A percentile compares a stretch with the other conserved stretches of the same genome.
These are phyloP conservation scores for Neospora caninum DNA, from an alignment of 169 alveolate species.

Conservation along the genomic window DNA sequence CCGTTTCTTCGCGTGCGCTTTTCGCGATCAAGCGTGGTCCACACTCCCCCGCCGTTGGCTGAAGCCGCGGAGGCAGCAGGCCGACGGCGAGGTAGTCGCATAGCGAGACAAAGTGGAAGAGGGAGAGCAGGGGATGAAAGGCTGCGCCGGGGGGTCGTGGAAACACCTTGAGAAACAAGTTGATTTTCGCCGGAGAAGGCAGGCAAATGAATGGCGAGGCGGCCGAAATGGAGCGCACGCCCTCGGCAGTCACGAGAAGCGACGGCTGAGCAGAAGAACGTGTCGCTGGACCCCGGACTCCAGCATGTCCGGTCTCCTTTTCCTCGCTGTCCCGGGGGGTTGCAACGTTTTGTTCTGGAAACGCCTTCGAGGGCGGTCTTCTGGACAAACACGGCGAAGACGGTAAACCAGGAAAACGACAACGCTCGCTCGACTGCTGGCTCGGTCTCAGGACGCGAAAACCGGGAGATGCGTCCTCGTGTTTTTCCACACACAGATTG, in stretches of 20 bases:
- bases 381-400: too few relatives aligned
- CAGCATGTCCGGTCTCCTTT: neutral
- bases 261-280: neutral
- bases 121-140: conserved; percentile 45
- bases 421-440: too few relatives aligned
- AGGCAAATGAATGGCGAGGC: neutral
- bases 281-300: neutral
- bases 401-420: too few relatives aligned
- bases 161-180: conserved; percentile 34
- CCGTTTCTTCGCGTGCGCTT: neutral
- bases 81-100: conserved; percentile 35
- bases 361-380: too few relatives aligned
- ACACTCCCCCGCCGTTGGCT: neutral
- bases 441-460: too few relatives aligned
- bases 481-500: too few relatives aligned
- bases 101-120: conserved; percentile 43
- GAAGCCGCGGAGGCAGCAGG: neutral
- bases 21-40: neutral
- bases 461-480: too few relatives aligned
- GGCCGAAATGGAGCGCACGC: neutral
- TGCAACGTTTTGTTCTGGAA: too few relatives aligned
- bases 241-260: neutral
- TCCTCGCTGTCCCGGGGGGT: neutral
- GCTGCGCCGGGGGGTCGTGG: conserved; percentile 13
- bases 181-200: conserved; percentile 48